Evolutionary conservation across 2,329 filamentous ascomycete species (phyloP).

Genomic region (Cercospora zeae-maydis): DNA sequence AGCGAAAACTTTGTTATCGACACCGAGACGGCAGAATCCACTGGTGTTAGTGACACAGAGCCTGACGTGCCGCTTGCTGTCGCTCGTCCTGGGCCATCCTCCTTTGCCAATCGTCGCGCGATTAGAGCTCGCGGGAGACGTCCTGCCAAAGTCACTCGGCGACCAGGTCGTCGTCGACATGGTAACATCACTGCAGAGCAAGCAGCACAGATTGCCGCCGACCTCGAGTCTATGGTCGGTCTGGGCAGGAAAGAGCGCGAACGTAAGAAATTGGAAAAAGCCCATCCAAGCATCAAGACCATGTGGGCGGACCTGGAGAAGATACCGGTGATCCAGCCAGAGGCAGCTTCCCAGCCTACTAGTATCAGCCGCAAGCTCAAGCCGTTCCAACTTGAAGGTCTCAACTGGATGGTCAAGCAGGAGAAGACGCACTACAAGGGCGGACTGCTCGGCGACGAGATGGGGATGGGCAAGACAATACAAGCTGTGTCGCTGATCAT

Average conservation of each 20-base stretch:
- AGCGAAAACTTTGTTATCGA: constrained; percentile 33
- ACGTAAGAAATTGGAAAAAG: constrained; percentile 64
- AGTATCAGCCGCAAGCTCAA: constrained; percentile 82
- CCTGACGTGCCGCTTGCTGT: constrained; percentile 30
- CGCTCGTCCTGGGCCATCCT: constrained; percentile 7
- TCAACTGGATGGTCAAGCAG: constrained; percentile 92
- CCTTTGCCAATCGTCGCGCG: constrained; percentile 5
- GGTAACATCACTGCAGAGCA: constrained; percentile 29
- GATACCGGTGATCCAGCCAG: constrained; percentile 62
- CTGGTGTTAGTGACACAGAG: constrained; percentile 34
- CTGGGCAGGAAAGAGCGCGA: constrained; percentile 42
- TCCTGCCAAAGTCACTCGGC: constrained; percentile 6
- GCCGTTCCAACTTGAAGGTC: constrained; percentile 86
- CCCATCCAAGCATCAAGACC: constrained; percentile 73
- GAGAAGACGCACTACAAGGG: constrained; percentile 82
- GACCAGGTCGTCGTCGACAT: constrained; percentile 21
- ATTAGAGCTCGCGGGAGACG: constrained; percentile 10
- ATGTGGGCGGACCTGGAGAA: constrained; percentile 81
- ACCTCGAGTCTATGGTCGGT: constrained; percentile 18
- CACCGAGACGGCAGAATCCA: constrained; percentile 32
- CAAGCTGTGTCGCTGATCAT: constrained; percentile 97
- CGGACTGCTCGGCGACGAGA: constrained; percentile 90
- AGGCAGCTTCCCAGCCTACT: constrained; percentile 65
- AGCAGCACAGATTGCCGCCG: constrained; percentile 9
- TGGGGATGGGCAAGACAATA: constrained; percentile 98